Percentiles rank a stretch among this genome's conserved stretches.
Evolutionary conservation across 2,329 filamentous ascomycete species (phyloP).

Genomic region (Domatiomyces catenatus): DNA sequence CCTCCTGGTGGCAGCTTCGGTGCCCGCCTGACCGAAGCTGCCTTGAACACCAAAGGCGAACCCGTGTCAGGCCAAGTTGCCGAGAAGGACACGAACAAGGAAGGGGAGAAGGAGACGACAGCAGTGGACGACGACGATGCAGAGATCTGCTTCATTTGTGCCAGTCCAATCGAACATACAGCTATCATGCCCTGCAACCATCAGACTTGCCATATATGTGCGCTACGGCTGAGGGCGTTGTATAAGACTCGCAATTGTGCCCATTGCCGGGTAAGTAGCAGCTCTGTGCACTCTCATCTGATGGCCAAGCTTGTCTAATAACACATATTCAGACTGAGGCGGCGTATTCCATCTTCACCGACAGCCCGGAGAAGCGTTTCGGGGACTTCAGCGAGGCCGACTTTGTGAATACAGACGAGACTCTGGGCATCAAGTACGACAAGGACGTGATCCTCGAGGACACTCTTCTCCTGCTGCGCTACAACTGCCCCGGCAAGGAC

Average conservation of each 20-base stretch:
- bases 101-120: background rate
- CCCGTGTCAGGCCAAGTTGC: slow-evolving; percentile 1
- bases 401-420: slow-evolving; percentile 63
- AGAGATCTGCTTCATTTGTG: slow-evolving; percentile 95
- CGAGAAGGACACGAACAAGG: slow-evolving; percentile 4
- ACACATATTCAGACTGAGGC: slow-evolving; percentile 26
- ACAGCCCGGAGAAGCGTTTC: slow-evolving; percentile 64
- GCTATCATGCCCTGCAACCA: slow-evolving; percentile 91
- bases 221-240: slow-evolving; percentile 73
- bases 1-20: slow-evolving; percentile 31
- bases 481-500: slow-evolving; percentile 77
- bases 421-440: slow-evolving; percentile 82
- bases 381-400: slow-evolving; percentile 65
- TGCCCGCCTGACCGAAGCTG: slow-evolving; percentile 34
- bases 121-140: slow-evolving; percentile 38
- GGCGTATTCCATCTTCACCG: slow-evolving; percentile 75
- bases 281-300: background rate
- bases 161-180: slow-evolving; percentile 72
- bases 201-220: slow-evolving; percentile 90
- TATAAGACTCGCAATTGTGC: slow-evolving; percentile 95
- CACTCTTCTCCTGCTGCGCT: slow-evolving; percentile 70
- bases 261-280: slow-evolving; percentile 64
- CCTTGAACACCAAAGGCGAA: slow-evolving; percentile 24
- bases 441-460: slow-evolving; percentile 82
- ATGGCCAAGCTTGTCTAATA: background rate